Evolutionary conservation across 2,329 filamentous ascomycete genomes (phyloP).

Genomic region (Bisporella sp.): DNA sequence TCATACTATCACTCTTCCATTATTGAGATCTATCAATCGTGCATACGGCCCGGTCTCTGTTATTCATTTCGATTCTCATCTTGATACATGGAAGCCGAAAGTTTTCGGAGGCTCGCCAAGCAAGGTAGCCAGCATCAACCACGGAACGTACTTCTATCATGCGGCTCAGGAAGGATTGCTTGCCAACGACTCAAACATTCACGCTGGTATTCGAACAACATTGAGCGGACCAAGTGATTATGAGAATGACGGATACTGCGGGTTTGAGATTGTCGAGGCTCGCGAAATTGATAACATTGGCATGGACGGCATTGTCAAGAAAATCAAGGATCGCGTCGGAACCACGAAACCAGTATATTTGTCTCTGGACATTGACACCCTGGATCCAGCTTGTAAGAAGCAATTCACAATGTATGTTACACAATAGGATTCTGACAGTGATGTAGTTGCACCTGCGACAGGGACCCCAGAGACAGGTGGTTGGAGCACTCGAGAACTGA

Average conservation of each 20-base stretch:
- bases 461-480: conserved; percentile 72
- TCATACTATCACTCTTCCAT: conserved; percentile 54
- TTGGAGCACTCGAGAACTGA: conserved; percentile 66
- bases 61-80: conserved; percentile 56
- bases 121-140: conserved; percentile 71
- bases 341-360: conserved; percentile 71
- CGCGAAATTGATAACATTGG: conserved; percentile 64
- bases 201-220: conserved; percentile 80
- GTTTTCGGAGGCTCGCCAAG: conserved; percentile 79
- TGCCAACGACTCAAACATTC: conserved; percentile 77
- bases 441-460: conserved; percentile 59
- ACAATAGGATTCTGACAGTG: conserved; percentile 8
- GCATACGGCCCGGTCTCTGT: conserved; percentile 54
- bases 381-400: conserved; percentile 69
- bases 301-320: conserved; percentile 68
- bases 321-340: conserved; percentile 69
- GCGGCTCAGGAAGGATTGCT: conserved; percentile 71
- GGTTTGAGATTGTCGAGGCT: conserved; percentile 76
- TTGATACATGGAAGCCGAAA: conserved; percentile 75
- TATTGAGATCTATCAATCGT: conserved; percentile 52
- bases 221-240: conserved; percentile 73
- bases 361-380: conserved; percentile 79
- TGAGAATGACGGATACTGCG: conserved; percentile 78
- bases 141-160: conserved; percentile 86
- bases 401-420: not conserved